A percentile compares a stretch with the other conserved stretches of the same genome.
Conservation (phyloP, 1,284 basidiomycete species). For the Melampsora americana region DNA sequence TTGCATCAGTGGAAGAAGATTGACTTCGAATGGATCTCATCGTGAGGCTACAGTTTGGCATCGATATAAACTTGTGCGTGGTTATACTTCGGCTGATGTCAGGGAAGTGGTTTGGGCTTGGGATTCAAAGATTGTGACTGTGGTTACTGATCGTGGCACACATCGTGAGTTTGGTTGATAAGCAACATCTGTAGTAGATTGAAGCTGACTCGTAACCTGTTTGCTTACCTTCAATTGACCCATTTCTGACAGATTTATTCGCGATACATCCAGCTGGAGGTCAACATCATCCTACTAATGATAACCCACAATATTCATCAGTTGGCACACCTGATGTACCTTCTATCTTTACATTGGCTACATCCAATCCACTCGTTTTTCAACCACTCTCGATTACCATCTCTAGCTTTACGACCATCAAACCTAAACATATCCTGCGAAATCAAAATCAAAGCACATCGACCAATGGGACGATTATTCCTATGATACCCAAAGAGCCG, state of each 20-base stretch:
- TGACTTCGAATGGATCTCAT: neutral
- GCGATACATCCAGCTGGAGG: conserved; percentile 43
- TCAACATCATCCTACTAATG: neutral
- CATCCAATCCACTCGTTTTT: conserved; percentile 20
- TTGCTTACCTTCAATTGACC: neutral
- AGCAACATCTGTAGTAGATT: neutral
- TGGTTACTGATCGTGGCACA: conserved; percentile 38
- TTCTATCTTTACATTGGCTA: conserved; percentile 15
- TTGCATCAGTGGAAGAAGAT: neutral
- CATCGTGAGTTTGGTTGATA: conserved; percentile 21
- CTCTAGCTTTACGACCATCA: conserved; percentile 34
- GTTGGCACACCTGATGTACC: neutral
- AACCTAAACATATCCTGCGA: conserved; percentile 11
- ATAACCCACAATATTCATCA: neutral
- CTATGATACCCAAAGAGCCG: no score
- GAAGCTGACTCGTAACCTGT: neutral
- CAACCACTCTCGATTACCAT: conserved; percentile 36
- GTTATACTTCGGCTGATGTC: conserved; percentile 33
- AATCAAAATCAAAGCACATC: no score
- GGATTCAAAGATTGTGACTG: conserved; percentile 38
- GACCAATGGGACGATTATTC: no score
- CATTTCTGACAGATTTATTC: conserved; percentile 23
- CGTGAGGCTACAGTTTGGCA: conserved; percentile 37
- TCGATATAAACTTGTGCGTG: conserved; percentile 37
- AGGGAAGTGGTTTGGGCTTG: conserved; percentile 32